These are phyloP conservation scores for Neofusicoccum kwambonambiense DNA, from an alignment of 2,329 filamentous ascomycete genomes.

Conservation along the genomic window DNA sequence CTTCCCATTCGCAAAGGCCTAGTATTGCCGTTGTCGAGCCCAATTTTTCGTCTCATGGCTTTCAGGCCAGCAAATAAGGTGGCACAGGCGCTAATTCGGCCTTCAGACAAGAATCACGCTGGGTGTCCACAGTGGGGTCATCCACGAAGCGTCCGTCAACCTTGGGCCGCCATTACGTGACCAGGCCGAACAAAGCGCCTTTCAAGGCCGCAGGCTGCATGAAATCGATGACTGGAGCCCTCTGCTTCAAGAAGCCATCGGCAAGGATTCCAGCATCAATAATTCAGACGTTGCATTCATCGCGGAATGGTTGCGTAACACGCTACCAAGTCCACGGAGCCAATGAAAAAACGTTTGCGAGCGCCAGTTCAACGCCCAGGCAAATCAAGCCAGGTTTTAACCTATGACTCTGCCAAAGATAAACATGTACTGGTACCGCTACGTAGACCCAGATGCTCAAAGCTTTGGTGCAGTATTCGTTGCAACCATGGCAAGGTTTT, in stretches of 20 bases:
- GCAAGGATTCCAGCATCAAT: background rate
- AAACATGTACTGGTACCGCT: background rate
- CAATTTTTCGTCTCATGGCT: conserved; percentile 4
- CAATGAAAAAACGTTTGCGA: conserved; percentile 3
- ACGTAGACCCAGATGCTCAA: background rate
- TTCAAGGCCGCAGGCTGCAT: conserved; percentile 46
- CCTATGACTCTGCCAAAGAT: background rate
- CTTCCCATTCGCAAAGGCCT: background rate
- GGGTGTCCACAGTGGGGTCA: background rate
- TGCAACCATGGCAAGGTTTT: background rate
- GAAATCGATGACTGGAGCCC: conserved; percentile 46
- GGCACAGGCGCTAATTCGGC: background rate
- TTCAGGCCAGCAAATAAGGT: background rate
- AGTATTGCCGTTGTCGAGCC: background rate
- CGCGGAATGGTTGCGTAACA: conserved; percentile 24
- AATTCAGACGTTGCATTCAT: background rate
- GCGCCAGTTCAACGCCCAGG: background rate
- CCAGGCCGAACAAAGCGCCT: background rate
- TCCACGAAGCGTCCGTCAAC: background rate
- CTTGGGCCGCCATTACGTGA: background rate
- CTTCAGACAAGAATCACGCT: conserved; percentile 2
- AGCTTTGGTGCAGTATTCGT: background rate
- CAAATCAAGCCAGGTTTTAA: background rate
- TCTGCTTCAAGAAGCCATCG: conserved; percentile 1
- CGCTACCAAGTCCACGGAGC: conserved; percentile 21